Evolutionary conservation across 1,139 yeast genomes (phyloP).

Genomic region (Pichia norvegensis): DNA sequence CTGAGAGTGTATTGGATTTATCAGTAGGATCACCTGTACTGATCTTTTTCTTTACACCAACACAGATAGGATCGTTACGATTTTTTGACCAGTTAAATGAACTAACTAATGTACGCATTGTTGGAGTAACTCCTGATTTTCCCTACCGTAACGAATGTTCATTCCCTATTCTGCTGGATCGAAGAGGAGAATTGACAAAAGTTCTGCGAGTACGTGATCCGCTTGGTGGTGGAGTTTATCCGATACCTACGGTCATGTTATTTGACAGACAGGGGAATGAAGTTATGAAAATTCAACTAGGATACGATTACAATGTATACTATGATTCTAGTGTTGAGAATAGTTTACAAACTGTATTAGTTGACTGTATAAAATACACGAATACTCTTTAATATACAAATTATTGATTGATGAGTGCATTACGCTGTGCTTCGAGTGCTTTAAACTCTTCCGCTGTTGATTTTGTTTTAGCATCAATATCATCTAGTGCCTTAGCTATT

Average conservation of each 20-base stretch:
- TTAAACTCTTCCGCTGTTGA: constrained; percentile 43
- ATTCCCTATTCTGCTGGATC: constrained; percentile 25
- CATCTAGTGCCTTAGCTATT: constrained; percentile 55
- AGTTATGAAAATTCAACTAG: constrained; percentile 18
- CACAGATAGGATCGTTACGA: constrained; percentile 2
- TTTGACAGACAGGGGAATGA: constrained; percentile 27
- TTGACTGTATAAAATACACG: constrained; percentile 12
- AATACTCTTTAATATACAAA: background rate
- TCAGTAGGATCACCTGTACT: constrained; percentile 2
- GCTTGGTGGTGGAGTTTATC: constrained; percentile 45
- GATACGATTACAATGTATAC: constrained; percentile 20
- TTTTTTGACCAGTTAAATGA: constrained; percentile 5
- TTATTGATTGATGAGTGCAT: constrained; percentile 16
- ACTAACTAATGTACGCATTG: constrained; percentile 6
- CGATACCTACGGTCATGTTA: constrained; percentile 36
- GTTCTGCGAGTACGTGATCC: constrained; percentile 35
- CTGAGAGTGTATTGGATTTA: background rate
- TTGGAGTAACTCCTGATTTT: constrained; percentile 22
- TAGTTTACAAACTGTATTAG: constrained; percentile 15
- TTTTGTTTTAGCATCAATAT: constrained; percentile 52
- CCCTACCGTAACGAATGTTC: constrained; percentile 8
- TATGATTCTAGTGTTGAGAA: constrained; percentile 14
- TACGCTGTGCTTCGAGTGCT: constrained; percentile 37
- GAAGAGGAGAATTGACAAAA: constrained; percentile 24
- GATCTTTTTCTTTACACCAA: constrained; percentile 10